Conservation (phyloP, 805 yeast genomes). For the Lipomyces spencermartinsiae region DNA sequence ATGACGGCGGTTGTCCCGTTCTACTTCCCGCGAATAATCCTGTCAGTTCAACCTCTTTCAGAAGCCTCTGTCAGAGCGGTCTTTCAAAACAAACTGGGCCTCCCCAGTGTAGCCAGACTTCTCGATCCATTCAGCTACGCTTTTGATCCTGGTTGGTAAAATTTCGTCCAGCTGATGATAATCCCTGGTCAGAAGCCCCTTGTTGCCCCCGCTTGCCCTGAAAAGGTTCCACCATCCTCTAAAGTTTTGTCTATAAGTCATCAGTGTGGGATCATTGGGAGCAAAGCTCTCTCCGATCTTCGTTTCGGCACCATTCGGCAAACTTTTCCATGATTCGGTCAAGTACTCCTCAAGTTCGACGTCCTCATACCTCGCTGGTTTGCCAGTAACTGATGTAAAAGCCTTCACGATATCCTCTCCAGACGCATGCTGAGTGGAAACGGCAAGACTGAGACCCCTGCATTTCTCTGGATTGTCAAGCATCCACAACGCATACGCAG, state of each 20-base stretch:
- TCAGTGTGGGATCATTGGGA: neutral
- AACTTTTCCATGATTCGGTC: neutral
- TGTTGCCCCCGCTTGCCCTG: neutral
- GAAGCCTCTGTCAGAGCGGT: neutral
- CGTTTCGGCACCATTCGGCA: constrained; percentile 2
- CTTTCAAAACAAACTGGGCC: constrained; percentile 1
- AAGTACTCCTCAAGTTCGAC: neutral
- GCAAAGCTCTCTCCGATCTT: neutral
- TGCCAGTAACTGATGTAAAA: neutral
- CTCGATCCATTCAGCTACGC: constrained; percentile 1
- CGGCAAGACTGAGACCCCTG: neutral
- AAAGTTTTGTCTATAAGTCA: constrained; percentile 3
- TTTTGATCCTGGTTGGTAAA: neutral
- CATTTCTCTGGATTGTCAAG: neutral
- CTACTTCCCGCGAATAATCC: no score
- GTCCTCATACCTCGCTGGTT: constrained; percentile 2
- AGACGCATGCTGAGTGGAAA: neutral
- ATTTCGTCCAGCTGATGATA: neutral
- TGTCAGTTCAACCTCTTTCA: neutral
- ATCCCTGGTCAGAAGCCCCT: neutral
- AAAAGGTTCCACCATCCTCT: neutral
- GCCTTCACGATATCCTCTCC: neutral
- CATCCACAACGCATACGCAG: neutral
- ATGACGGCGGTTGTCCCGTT: neutral
- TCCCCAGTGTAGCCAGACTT: neutral